Conservation (phyloP, 805 yeast species). For the Wickerhamomyces sydowiorum region DNA sequence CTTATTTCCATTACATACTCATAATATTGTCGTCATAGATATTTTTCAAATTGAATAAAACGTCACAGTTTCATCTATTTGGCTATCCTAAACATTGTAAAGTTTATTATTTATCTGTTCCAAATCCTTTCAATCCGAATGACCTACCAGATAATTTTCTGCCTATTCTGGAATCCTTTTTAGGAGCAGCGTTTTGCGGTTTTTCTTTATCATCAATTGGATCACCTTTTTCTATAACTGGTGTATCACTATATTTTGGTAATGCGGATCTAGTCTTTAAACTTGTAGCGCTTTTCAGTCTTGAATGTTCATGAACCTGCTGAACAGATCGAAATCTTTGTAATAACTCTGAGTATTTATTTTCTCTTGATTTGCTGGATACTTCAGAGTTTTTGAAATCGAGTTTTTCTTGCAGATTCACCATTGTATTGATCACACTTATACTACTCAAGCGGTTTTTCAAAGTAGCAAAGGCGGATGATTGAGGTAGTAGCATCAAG, state of each 20-base stretch:
- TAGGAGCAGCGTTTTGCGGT: conserved; percentile 2
- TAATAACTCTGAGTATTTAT: conserved; percentile 37
- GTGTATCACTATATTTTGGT: conserved; percentile 19
- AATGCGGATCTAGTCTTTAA: conserved; percentile 9
- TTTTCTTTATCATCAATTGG: conserved; percentile 9
- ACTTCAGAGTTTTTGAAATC: conserved; percentile 6
- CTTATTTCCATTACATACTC: not conserved
- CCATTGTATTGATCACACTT: conserved; percentile 29
- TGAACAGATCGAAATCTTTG: conserved; percentile 47
- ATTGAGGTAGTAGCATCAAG: conserved; percentile 90
- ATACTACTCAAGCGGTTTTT: conserved; percentile 60
- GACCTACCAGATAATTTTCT: conserved; percentile 26
- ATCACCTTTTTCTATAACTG: conserved; percentile 11
- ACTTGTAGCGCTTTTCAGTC: conserved; percentile 9
- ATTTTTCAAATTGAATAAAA: no score
- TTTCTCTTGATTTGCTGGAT: conserved; percentile 16
- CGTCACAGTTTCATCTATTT: not conserved
- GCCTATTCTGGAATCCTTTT: conserved; percentile 13
- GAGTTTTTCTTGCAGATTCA: conserved; percentile 2
- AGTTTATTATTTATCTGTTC: conserved; percentile 12
- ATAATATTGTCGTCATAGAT: no score
- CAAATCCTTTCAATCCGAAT: conserved; percentile 24
- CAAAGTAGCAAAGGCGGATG: conserved; percentile 79
- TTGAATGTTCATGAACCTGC: conserved; percentile 28
- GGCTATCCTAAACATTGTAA: not conserved